phyloP scores from a whole-genome alignment of 257 asterid genomes.

The Voacanga thouarsii region DNA sequence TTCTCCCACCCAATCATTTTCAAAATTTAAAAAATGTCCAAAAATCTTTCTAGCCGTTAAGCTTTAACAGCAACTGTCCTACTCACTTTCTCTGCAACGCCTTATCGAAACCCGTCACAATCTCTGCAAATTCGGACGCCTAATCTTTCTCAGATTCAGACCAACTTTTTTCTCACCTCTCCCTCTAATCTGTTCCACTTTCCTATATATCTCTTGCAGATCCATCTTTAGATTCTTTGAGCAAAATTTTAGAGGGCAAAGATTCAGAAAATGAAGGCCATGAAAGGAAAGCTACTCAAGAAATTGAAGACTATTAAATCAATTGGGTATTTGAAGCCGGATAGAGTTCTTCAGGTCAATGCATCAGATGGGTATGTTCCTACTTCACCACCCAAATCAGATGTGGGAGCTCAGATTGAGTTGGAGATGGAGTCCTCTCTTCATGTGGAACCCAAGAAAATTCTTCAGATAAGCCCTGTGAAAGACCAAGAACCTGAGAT shows the following conservation, averaged over 20 bases:
- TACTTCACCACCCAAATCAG: slow-evolving; percentile 33
- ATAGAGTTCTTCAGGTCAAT: slow-evolving; percentile 54
- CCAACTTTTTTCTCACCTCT: not conserved
- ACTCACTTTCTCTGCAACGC: slow-evolving; percentile 21
- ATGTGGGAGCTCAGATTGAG: slow-evolving; percentile 31
- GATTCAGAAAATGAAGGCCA: slow-evolving; percentile 47
- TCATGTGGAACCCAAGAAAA: slow-evolving; percentile 34
- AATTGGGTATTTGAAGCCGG: slow-evolving; percentile 68
- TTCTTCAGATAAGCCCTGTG: slow-evolving; percentile 9
- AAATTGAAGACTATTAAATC: slow-evolving; percentile 72
- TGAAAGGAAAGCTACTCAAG: slow-evolving; percentile 82
- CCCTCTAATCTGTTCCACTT: slow-evolving; percentile 6
- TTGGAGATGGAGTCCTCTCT: slow-evolving; percentile 14
- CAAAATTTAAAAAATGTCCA: slow-evolving; percentile 37
- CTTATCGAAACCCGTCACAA: slow-evolving; percentile 4
- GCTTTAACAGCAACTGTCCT: slow-evolving; percentile 4
- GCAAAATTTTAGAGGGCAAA: not conserved
- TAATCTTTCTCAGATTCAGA: not conserved
- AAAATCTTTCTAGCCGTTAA: slow-evolving; percentile 60
- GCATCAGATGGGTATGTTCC: slow-evolving; percentile 54
- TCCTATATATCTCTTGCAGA: not conserved
- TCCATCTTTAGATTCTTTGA: not conserved
- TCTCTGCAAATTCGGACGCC: slow-evolving; percentile 1
- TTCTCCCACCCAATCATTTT: slow-evolving; percentile 44
- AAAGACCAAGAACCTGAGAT: slow-evolving; percentile 47